phyloP scores from a whole-genome alignment of 2,329 filamentous ascomycete species.

The Colletotrichum eremochloae region DNA sequence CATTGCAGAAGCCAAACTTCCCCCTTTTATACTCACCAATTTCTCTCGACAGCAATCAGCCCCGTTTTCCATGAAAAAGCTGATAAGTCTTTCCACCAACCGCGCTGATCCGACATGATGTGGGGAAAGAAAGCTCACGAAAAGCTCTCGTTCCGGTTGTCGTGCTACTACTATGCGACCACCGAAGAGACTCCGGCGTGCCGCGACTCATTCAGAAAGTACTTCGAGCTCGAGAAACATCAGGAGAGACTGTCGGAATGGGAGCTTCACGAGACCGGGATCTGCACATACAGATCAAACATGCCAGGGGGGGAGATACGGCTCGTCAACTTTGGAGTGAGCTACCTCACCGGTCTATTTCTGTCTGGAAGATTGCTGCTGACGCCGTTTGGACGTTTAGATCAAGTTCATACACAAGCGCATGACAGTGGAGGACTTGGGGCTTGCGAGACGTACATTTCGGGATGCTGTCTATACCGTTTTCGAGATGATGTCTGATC shows the following conservation, averaged over 20 bases:
- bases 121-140: neutral
- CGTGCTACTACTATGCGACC: neutral
- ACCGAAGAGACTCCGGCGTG: neutral
- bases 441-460: slow-evolving; percentile 4
- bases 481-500: neutral
- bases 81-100: neutral
- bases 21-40: neutral
- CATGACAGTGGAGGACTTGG: neutral
- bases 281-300: neutral
- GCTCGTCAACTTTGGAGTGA: neutral
- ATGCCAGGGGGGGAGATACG: too few relatives aligned
- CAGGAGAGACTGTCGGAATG: neutral
- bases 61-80: neutral
- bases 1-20: too few relatives aligned
- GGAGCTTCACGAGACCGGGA: neutral
- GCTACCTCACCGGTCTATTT: neutral
- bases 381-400: neutral
- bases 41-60: neutral
- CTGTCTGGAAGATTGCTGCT: neutral
- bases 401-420: neutral
- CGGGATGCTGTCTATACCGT: neutral
- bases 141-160: neutral
- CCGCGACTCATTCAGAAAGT: neutral
- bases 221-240: neutral
- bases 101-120: neutral